Base-by-base conservation (phyloP, 257 asterid species). In the Solanum ahanhuiri region DNA sequence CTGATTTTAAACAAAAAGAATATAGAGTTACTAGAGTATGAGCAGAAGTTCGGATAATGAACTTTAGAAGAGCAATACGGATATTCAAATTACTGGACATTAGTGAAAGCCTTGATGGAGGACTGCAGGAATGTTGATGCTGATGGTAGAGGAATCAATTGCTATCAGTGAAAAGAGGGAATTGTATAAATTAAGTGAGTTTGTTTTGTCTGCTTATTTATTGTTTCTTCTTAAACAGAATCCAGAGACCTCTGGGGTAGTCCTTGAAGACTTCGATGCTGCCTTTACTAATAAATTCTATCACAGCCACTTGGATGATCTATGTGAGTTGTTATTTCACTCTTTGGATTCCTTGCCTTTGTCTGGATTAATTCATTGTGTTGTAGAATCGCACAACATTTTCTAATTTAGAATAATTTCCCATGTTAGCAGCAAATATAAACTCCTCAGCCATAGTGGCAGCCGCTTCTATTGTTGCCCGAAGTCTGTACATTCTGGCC, bases 251-350 rank as follows among this genome's bases (percentile, higher is more conserved):
- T 92, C 98, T 76, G 99, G 98, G 70, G 85, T 96, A 83, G 98
- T 96, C 87, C 83, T 96, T 92, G 98, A 94, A 92, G 99, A 96
- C 91, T 96, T 96, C 33, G 99, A 96, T 92, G 84, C 95, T 88
- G 84, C 94, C 75, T 96, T 94, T 88, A 91, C 95, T 91, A 95
- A 95, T 91, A 90, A 92, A 86, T 96, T 93, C 92, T 96, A 96
- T 90, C 98, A 96, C 93, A 96, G 99, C 87, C 98, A 95, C 92
- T 93, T 95, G 69, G 99, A 96, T 91, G 95, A 92, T 92, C 91
- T 90, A 87, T 92, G 99, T 96, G 83, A 93, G 99, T 94, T 88
- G 81, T 86, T 87, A 45, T 79, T 87, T 82, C 82, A 43, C 86
- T 81, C 86, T 86, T 86, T 87, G 63, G 25, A 31, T 83, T 75